These are phyloP conservation scores for Castanospermum australe DNA, from an alignment of 306 rosid species.

Conservation along the genomic window DNA sequence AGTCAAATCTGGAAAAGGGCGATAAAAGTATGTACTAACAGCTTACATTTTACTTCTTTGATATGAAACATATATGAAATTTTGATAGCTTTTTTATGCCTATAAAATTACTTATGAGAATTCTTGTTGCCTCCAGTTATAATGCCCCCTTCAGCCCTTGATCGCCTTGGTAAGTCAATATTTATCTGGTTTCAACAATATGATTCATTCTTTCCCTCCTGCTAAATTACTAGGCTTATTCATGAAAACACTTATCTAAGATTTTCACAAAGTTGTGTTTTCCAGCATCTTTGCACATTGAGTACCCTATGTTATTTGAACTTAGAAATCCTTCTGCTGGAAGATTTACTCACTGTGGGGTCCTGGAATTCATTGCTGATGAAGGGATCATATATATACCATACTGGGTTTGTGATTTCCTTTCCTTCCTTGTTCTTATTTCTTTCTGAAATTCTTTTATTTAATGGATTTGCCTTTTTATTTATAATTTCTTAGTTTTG, in stretches of 20 bases:
- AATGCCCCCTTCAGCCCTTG: slow-evolving; percentile 62
- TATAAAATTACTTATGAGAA: not conserved
- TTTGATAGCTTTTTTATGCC: not conserved
- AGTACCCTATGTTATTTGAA: slow-evolving; percentile 64
- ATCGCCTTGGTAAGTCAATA: slow-evolving; percentile 41
- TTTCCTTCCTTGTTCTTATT: not conserved
- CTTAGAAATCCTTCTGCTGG: slow-evolving; percentile 35
- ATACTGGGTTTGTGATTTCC: slow-evolving; percentile 35
- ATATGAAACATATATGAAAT: not conserved
- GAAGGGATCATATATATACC: slow-evolving; percentile 47
- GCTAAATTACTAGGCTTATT: not conserved
- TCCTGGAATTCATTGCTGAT: slow-evolving; percentile 56
- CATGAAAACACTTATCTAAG: not conserved
- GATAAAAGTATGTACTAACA: slow-evolving; percentile 46
- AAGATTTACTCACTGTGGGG: slow-evolving; percentile 54
- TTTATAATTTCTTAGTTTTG: not conserved
- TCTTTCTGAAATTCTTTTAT: not conserved
- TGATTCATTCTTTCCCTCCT: not conserved
- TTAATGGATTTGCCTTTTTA: not conserved
- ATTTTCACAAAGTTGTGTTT: not conserved
- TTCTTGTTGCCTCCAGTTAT: slow-evolving; percentile 46
- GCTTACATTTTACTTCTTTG: not conserved
- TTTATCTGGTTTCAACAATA: not conserved
- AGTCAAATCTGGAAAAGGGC: slow-evolving; percentile 54
- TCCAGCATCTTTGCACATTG: slow-evolving; percentile 41